phyloP scores from a whole-genome alignment of 2,329 filamentous ascomycete genomes.

The Orbilia oligospora region DNA sequence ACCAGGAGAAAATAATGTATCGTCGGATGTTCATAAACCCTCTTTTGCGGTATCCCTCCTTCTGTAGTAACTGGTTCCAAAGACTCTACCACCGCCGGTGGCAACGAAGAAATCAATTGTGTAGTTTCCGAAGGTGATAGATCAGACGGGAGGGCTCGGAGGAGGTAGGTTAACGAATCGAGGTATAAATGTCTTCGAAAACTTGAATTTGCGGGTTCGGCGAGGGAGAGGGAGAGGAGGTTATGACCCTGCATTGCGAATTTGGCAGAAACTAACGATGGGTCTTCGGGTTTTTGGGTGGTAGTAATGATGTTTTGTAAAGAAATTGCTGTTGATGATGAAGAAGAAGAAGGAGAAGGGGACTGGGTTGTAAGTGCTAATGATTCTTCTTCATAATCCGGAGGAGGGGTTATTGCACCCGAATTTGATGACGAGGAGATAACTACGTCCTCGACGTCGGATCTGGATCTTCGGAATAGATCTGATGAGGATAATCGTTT shows the following conservation, averaged over 20 bases:
- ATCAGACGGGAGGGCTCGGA: constrained; percentile 46
- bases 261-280: constrained; percentile 48
- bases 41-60: not conserved
- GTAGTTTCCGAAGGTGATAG: constrained; percentile 44
- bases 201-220: constrained; percentile 50
- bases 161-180: constrained; percentile 57
- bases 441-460: constrained; percentile 41
- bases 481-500: constrained; percentile 53
- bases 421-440: constrained; percentile 4
- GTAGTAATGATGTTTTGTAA: constrained; percentile 17
- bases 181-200: constrained; percentile 53
- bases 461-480: constrained; percentile 39
- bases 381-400: constrained; percentile 54
- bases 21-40: constrained; percentile 46
- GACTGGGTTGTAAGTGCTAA: constrained; percentile 16
- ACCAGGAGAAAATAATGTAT: constrained; percentile 44
- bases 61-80: constrained; percentile 9
- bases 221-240: constrained; percentile 47
- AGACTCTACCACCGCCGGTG: constrained; percentile 31
- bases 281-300: constrained; percentile 30
- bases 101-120: constrained; percentile 44
- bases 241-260: constrained; percentile 59
- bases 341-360: too few species aligned
- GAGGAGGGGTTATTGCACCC: constrained; percentile 47
- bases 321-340: not conserved